A percentile compares a stretch with the other conserved stretches of the same genome.
Conservation (phyloP, 2,329 filamentous ascomycete species). For the Botrytis paeoniae region DNA sequence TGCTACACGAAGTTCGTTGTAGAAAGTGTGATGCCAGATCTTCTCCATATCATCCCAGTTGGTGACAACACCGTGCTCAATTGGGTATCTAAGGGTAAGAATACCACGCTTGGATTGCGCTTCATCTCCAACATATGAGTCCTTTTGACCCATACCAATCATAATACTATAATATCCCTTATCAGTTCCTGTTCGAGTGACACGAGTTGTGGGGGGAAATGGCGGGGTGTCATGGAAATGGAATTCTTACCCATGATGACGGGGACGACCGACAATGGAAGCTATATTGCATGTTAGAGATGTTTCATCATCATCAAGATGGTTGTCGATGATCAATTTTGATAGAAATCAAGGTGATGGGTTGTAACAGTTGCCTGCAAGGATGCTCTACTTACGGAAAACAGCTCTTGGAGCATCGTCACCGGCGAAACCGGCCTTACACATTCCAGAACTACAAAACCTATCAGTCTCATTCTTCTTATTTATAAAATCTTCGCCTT, state of each 20-base stretch:
- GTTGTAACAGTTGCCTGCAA: conserved; percentile 27
- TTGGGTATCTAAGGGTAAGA: conserved; percentile 97
- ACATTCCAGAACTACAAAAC: conserved; percentile 91
- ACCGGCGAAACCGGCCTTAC: conserved; percentile 99
- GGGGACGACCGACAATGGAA: conserved; percentile 98
- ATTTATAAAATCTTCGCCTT: conserved; percentile 17
- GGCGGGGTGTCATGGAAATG: conserved; percentile 24
- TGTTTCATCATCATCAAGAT: conserved; percentile 1
- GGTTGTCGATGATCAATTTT: not conserved
- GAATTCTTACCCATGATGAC: conserved; percentile 91
- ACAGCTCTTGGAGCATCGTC: conserved; percentile 99
- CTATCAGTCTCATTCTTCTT: conserved; percentile 28
- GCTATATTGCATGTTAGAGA: conserved; percentile 52
- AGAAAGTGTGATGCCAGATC: conserved; percentile 99
- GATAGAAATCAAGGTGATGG: conserved; percentile 5
- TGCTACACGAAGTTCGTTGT: conserved; percentile 99
- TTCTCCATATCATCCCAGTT: conserved; percentile 99
- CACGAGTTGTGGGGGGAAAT: conserved; percentile 25
- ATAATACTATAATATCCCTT: conserved; percentile 71
- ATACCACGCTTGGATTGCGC: conserved; percentile 99
- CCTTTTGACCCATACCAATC: conserved; percentile 99
- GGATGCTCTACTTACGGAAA: conserved; percentile 80
- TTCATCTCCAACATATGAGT: conserved; percentile 99
- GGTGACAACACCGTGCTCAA: conserved; percentile 99
- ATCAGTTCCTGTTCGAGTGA: conserved; percentile 32